phyloP scores from a whole-genome alignment of 805 yeast species.

The Lachancea quebecensis region DNA sequence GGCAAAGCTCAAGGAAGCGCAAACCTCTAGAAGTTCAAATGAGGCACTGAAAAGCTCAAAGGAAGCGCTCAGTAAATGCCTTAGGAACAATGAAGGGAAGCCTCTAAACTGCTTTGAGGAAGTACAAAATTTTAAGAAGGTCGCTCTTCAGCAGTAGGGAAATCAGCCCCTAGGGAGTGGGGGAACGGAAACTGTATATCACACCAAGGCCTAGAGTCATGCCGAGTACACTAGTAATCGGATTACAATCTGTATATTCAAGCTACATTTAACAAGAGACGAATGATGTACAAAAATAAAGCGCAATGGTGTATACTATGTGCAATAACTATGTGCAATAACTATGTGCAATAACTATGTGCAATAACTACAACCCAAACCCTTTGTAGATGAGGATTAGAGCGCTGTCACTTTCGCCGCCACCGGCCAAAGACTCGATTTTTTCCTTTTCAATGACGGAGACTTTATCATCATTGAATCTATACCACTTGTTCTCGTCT shows the following conservation, averaged over 20 bases:
- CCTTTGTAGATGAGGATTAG: conserved; percentile 81
- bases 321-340: too few relatives aligned
- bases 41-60: conserved; percentile 36
- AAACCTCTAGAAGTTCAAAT: conserved; percentile 12
- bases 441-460: conserved; percentile 68
- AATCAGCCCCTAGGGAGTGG: too few relatives aligned
- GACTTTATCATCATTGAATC: conserved; percentile 90
- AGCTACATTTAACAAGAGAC: conserved; percentile 1
- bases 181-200: too few relatives aligned
- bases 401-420: conserved; percentile 97
- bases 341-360: too few relatives aligned
- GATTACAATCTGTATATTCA: conserved; percentile 2
- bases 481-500: conserved; percentile 85
- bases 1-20: conserved; percentile 30
- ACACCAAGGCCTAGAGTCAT: not conserved
- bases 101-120: conserved; percentile 80
- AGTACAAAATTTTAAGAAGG: conserved; percentile 58
- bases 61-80: conserved; percentile 48
- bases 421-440: conserved; percentile 85
- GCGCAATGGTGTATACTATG: too few relatives aligned
- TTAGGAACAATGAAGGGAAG: conserved; percentile 50
- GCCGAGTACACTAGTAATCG: not conserved
- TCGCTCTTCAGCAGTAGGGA: conserved; percentile 41
- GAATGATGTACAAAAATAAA: conserved; percentile 2
- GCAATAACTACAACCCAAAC: conserved; percentile 45